Evolutionary conservation across 495 filamentous ascomycete species (phyloP).

Genomic region (Tetracladium marchalianum): DNA sequence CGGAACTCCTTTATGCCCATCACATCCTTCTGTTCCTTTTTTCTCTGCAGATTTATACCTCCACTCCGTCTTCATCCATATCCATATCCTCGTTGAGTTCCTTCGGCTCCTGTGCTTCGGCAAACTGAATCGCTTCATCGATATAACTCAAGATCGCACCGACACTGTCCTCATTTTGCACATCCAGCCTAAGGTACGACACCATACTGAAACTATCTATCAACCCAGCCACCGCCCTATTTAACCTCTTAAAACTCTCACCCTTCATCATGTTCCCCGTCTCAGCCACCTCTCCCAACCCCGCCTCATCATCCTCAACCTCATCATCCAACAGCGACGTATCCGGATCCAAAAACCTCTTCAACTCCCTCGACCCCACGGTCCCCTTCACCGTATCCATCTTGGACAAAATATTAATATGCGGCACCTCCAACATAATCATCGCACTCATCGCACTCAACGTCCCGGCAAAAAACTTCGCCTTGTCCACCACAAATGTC

Average conservation of each 20-base stretch:
- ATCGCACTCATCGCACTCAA: conserved; percentile 96
- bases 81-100: conserved; percentile 74
- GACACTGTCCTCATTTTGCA: conserved; percentile 89
- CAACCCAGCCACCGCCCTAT: conserved; percentile 74
- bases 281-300: conserved; percentile 29
- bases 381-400: conserved; percentile 91
- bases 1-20: background rate
- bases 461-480: conserved; percentile 95
- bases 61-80: conserved; percentile 40
- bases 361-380: conserved; percentile 71
- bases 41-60: background rate
- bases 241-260: conserved; percentile 65
- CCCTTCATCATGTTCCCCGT: conserved; percentile 66
- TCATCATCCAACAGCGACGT: conserved; percentile 66
- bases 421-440: conserved; percentile 94
- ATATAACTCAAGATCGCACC: conserved; percentile 89
- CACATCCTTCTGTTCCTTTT: background rate
- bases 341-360: conserved; percentile 79
- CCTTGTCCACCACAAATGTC: conserved; percentile 86
- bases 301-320: conserved; percentile 34
- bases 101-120: conserved; percentile 89
- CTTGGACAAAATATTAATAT: conserved; percentile 89
- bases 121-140: conserved; percentile 90
- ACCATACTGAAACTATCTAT: conserved; percentile 99
- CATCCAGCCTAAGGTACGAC: conserved; percentile 81